A percentile compares a stretch with the other conserved stretches of the same genome.
Conservation (phyloP, 2,329 filamentous ascomycete genomes). For the Clonostachys rosea region DNA sequence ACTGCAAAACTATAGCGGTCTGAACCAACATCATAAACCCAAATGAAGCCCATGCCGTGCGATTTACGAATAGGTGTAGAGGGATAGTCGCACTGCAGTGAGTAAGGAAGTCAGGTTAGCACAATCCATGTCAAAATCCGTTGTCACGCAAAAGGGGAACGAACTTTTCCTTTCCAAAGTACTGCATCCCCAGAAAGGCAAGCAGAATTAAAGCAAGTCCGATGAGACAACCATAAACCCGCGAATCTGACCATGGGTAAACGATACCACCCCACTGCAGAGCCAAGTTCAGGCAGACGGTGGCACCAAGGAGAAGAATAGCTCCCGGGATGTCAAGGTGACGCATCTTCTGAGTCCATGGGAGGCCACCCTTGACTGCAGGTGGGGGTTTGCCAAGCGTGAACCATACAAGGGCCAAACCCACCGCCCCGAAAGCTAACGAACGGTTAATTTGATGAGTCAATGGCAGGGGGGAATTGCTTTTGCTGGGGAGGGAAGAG, state of each 20-base stretch:
- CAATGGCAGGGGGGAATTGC: too few species aligned
- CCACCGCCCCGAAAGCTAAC: too few species aligned
- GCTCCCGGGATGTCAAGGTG: constrained; percentile 33
- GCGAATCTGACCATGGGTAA: constrained; percentile 24
- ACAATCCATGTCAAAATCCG: background rate
- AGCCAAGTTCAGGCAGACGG: constrained; percentile 29
- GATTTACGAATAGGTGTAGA: too few species aligned
- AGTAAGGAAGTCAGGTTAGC: too few species aligned
- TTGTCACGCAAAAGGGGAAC: constrained; percentile 16
- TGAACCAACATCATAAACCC: too few species aligned
- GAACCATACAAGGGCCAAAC: too few species aligned
- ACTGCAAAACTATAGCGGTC: too few species aligned
- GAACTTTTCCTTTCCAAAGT: constrained; percentile 31
- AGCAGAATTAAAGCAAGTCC: constrained; percentile 18
- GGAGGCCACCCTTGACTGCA: too few species aligned
- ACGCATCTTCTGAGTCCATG: too few species aligned
- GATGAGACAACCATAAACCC: constrained; percentile 29
- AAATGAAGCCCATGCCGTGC: too few species aligned
- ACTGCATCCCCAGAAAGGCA: constrained; percentile 22
- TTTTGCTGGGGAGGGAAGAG: too few species aligned
- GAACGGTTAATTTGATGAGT: constrained; percentile 3
- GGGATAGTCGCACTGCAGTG: too few species aligned
- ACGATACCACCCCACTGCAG: constrained; percentile 33
- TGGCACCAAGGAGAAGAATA: constrained; percentile 26
- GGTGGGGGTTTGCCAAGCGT: constrained; percentile 9